A percentile compares a stretch with the other conserved stretches of the same genome.
These are phyloP conservation scores for Wickerhamomyces alni DNA, from an alignment of 805 yeast genomes.

Conservation along the genomic window DNA sequence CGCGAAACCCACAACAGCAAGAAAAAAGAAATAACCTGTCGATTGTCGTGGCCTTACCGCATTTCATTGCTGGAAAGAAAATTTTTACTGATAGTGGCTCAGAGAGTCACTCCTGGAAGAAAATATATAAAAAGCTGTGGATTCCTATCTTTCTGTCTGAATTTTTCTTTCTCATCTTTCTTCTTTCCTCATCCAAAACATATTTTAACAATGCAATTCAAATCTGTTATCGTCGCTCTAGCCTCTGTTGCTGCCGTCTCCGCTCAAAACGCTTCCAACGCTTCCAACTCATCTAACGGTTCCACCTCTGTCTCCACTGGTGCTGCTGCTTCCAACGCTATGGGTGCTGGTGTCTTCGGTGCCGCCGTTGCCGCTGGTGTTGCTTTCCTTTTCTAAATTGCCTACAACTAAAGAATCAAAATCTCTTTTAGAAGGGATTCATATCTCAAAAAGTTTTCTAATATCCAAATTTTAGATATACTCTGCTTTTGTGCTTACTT, in stretches of 20 bases:
- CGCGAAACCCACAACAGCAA: background rate
- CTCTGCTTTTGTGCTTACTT: background rate
- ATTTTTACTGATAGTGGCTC: background rate
- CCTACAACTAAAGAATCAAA: constrained; percentile 6
- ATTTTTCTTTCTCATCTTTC: constrained; percentile 1
- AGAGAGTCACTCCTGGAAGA: background rate
- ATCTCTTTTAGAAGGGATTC: background rate
- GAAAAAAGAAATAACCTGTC: background rate
- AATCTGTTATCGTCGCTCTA: constrained; percentile 58
- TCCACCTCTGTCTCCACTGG: constrained; percentile 40
- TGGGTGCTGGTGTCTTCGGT: constrained; percentile 73
- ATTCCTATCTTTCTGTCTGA: background rate
- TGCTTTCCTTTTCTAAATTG: constrained; percentile 39
- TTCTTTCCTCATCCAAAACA: constrained; percentile 4
- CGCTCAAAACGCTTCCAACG: constrained; percentile 42
- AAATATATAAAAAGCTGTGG: constrained; percentile 1
- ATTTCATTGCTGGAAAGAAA: background rate
- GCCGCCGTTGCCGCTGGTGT: constrained; percentile 85
- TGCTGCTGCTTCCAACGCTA: constrained; percentile 47
- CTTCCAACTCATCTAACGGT: constrained; percentile 34
- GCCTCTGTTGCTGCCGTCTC: constrained; percentile 66
- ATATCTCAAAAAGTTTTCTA: background rate
- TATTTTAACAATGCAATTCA: constrained; percentile 57
- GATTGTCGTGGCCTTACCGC: background rate
- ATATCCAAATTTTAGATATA: background rate